phyloP scores from a whole-genome alignment of 2,329 filamentous ascomycete genomes.

The Diaporthe australafricana region DNA sequence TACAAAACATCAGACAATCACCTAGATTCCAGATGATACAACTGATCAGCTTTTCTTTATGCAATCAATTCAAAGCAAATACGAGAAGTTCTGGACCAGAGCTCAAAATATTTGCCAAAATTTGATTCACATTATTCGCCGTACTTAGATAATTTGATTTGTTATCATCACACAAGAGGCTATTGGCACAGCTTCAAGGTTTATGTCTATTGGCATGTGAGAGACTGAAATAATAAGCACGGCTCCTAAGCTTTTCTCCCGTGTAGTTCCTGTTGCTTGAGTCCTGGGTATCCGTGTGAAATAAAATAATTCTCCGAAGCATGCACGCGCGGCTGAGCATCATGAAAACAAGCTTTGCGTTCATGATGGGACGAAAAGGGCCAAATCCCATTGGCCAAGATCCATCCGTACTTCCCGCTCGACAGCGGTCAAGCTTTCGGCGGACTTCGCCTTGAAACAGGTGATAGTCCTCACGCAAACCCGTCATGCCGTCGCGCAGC shows the following conservation, averaged over 20 bases:
- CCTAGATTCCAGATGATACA: not conserved
- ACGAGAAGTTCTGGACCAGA: not conserved
- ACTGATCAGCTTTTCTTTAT: not conserved
- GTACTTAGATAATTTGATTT: not conserved
- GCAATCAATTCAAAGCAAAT: not conserved
- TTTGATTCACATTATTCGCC: not conserved
- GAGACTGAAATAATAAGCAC: not conserved
- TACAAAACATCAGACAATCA: conserved; percentile 20
- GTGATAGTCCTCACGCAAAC: conserved; percentile 18
- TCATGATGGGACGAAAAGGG: conserved; percentile 4
- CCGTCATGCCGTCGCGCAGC: not conserved
- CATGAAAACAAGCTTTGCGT: conserved; percentile 18
- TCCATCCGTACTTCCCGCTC: not conserved
- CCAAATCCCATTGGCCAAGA: conserved; percentile 6
- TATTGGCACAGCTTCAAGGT: too few relatives aligned
- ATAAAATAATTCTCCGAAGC: conserved; percentile 19
- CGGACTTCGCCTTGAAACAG: conserved; percentile 14
- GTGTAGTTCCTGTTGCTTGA: not conserved
- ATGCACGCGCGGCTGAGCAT: conserved; percentile 7
- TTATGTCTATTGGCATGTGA: conserved; percentile 8
- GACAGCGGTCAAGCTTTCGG: conserved; percentile 21
- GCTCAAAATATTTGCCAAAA: not conserved
- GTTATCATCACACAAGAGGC: not conserved
- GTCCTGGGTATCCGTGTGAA: not conserved
- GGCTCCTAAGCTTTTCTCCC: not conserved